phyloP scores from a whole-genome alignment of 2,329 filamentous ascomycete genomes.

The Pyrenochaeta sp. region DNA sequence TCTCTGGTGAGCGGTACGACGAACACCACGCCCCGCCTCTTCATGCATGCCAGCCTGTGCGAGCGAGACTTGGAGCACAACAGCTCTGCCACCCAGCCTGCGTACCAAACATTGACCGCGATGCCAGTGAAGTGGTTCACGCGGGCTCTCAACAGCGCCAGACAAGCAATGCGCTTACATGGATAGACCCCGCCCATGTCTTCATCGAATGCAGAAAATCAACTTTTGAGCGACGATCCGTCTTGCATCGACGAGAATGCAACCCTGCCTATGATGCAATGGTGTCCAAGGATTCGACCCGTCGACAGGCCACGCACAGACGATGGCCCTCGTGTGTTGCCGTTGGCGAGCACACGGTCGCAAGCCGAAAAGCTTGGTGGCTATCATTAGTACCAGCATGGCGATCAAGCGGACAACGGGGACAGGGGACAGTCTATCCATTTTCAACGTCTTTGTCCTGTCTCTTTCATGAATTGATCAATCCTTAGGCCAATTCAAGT shows the following conservation, averaged over 20 bases:
- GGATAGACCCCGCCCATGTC: background rate
- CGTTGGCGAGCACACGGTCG: constrained; percentile 9
- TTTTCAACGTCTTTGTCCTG: too few relatives aligned
- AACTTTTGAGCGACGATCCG: constrained; percentile 8
- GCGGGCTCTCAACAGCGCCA: background rate
- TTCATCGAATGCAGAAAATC: background rate
- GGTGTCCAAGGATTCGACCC: constrained; percentile 5
- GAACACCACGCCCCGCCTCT: constrained; percentile 11
- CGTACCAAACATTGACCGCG: constrained; percentile 1
- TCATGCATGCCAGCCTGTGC: constrained; percentile 11
- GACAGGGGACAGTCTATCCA: too few relatives aligned
- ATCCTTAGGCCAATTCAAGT: too few relatives aligned
- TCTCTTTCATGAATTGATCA: too few relatives aligned
- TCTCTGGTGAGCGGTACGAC: constrained; percentile 19
- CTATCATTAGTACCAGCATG: constrained; percentile 15
- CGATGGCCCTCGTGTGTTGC: constrained; percentile 10
- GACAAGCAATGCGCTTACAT: background rate
- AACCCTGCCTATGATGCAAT: constrained; percentile 18
- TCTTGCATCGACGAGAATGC: constrained; percentile 2
- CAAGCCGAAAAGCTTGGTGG: constrained; percentile 17
- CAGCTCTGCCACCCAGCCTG: constrained; percentile 13
- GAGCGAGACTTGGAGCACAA: background rate
- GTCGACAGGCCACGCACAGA: constrained; percentile 6
- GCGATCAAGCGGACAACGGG: constrained; percentile 16
- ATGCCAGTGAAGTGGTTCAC: constrained; percentile 1